These are phyloP conservation scores for Elsinoe ampelina DNA, from an alignment of 2,329 filamentous ascomycete species.

Conservation along the genomic window DNA sequence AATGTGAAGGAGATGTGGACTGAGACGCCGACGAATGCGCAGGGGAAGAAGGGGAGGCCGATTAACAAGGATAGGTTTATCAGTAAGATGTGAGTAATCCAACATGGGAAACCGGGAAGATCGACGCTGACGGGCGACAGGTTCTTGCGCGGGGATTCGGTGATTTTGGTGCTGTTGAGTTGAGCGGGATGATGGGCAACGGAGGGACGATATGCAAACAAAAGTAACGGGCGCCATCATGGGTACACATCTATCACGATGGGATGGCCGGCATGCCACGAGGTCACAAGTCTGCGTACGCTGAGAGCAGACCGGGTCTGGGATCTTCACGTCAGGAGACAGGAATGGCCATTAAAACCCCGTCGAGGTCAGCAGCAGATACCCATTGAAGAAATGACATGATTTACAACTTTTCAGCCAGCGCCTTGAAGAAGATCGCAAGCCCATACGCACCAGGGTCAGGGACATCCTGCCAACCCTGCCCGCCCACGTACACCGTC, in stretches of 20 bases:
- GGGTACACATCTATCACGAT: too few species aligned
- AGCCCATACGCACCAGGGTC: constrained; percentile 73
- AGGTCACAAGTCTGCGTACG: neutral
- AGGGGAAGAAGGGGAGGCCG: constrained; percentile 77
- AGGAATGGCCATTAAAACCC: neutral
- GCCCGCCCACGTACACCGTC: constrained; percentile 71
- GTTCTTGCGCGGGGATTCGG: constrained; percentile 74
- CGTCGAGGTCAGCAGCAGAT: constrained; percentile 12
- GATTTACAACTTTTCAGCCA: constrained; percentile 41
- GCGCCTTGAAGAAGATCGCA: constrained; percentile 69
- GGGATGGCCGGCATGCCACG: neutral
- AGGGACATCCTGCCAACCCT: constrained; percentile 61
- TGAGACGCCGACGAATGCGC: constrained; percentile 72
- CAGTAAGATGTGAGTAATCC: constrained; percentile 70
- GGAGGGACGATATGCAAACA: neutral
- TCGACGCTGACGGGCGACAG: neutral
- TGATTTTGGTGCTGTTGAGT: constrained; percentile 74
- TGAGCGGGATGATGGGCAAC: constrained; percentile 33
- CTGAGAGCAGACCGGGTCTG: too few species aligned
- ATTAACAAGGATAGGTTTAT: constrained; percentile 99
- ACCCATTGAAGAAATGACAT: constrained; percentile 13
- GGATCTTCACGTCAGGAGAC: neutral
- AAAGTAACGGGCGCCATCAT: too few species aligned
- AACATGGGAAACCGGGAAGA: neutral
- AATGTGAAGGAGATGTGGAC: constrained; percentile 99